Conservation (phyloP, 2,329 filamentous ascomycete species). For the Fusarium phyllophilum region DNA sequence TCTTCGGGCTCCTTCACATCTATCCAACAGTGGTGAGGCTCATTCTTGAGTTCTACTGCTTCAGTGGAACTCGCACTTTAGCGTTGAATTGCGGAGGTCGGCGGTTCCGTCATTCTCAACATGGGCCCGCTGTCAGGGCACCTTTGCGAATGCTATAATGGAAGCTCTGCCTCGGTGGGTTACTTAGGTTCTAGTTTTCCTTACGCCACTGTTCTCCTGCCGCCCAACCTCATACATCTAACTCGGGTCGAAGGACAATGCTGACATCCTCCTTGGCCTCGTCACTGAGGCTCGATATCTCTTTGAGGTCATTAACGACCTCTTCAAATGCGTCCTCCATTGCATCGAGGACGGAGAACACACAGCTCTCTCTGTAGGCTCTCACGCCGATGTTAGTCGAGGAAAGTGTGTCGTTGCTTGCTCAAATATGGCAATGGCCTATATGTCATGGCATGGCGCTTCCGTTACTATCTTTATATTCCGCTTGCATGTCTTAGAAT, state of each 20-base stretch:
- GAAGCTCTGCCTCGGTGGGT: neutral
- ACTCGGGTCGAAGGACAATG: too few species aligned
- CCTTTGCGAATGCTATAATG: neutral
- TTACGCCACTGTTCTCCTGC: neutral
- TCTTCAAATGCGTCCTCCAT: neutral
- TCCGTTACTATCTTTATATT: too few species aligned
- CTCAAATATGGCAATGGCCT: too few species aligned
- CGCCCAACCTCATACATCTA: too few species aligned
- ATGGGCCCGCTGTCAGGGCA: neutral
- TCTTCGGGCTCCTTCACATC: neutral
- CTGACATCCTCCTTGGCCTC: too few species aligned
- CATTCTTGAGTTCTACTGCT: neutral
- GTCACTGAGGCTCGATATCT: too few species aligned
- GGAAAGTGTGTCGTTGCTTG: too few species aligned
- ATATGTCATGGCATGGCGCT: too few species aligned
- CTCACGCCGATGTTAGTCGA: too few species aligned
- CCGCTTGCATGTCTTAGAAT: too few species aligned
- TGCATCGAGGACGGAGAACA: neutral
- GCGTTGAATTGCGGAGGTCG: neutral
- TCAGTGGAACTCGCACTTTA: neutral
- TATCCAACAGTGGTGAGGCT: neutral
- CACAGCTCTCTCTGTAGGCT: too few species aligned
- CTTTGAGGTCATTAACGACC: too few species aligned
- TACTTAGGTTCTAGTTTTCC: neutral
- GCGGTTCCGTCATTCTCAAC: neutral